Evolutionary conservation across 805 yeast species (phyloP).

Genomic region (Wickerhamiella qilinensis): DNA sequence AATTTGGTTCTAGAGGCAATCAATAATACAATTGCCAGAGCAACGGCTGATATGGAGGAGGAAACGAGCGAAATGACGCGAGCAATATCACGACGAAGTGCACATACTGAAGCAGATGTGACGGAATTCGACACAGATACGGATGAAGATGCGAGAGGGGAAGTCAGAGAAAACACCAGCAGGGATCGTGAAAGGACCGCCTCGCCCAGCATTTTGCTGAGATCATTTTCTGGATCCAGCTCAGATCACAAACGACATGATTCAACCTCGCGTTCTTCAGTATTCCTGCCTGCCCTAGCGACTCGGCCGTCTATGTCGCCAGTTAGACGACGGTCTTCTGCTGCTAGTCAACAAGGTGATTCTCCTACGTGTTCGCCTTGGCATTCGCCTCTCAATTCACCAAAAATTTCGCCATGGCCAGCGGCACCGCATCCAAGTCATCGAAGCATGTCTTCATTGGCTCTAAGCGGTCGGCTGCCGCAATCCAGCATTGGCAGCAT

Average conservation of each 20-base stretch:
- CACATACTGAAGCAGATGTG: not conserved
- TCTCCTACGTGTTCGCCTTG: slow-evolving; percentile 6
- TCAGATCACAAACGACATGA: too few relatives aligned
- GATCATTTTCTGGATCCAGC: too few relatives aligned
- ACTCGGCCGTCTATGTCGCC: too few relatives aligned
- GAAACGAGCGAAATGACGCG: not conserved
- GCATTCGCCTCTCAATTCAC: slow-evolving; percentile 4
- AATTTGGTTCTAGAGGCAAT: slow-evolving; percentile 2
- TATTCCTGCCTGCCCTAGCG: too few relatives aligned
- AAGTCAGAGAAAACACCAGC: too few relatives aligned
- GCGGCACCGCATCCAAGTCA: not conserved
- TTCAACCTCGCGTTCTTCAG: too few relatives aligned
- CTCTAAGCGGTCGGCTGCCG: not conserved
- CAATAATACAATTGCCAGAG: not conserved
- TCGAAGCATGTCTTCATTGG: not conserved
- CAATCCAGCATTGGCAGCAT: not conserved
- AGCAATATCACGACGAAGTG: not conserved
- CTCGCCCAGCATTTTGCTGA: too few relatives aligned
- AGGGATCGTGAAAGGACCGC: too few relatives aligned
- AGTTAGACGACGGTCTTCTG: not conserved
- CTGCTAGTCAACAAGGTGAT: slow-evolving; percentile 2
- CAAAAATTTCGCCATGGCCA: slow-evolving; percentile 1
- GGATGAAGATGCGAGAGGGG: slow-evolving; percentile 8
- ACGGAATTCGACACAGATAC: slow-evolving; percentile 14
- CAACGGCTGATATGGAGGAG: not conserved